Percentiles rank a stretch among this genome's conserved stretches.
phyloP scores from a whole-genome alignment of 371 early-diverging fungal species.

The Circinella umbellata region DNA sequence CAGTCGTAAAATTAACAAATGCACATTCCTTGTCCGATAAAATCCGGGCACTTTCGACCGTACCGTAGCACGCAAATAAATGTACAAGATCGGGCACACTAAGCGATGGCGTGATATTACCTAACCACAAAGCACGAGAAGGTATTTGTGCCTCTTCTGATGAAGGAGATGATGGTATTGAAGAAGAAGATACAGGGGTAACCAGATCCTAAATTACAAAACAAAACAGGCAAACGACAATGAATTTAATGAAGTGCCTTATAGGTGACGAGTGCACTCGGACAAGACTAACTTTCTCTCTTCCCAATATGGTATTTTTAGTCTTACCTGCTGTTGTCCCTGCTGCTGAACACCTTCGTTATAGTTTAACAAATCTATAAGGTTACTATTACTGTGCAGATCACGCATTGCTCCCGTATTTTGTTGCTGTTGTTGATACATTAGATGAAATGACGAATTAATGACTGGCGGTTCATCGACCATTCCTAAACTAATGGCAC shows the following conservation, averaged over 20 bases:
- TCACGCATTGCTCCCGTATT: slow-evolving; percentile 2
- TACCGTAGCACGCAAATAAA: slow-evolving; percentile 85
- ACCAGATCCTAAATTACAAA: neutral
- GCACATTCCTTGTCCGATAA: slow-evolving; percentile 73
- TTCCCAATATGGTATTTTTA: no score
- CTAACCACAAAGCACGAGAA: slow-evolving; percentile 93
- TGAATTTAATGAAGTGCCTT: no score
- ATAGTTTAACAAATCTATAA: slow-evolving; percentile 14
- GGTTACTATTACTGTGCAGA: slow-evolving; percentile 15
- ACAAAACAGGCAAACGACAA: neutral
- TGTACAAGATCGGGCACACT: slow-evolving; percentile 78
- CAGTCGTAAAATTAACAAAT: slow-evolving; percentile 43
- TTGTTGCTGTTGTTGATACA: slow-evolving; percentile 19
- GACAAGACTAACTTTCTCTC: no score
- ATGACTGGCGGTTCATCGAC: slow-evolving; percentile 18
- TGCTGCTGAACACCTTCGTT: neutral
- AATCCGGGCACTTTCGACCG: slow-evolving; percentile 88
- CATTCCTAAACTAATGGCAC: slow-evolving; percentile 30
- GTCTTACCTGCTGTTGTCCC: slow-evolving; percentile 1
- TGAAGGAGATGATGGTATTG: slow-evolving; percentile 21
- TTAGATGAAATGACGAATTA: slow-evolving; percentile 7
- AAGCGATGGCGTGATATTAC: slow-evolving; percentile 85
- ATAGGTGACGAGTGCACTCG: neutral
- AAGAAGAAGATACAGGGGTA: slow-evolving; percentile 8
- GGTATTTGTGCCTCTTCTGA: slow-evolving; percentile 44